Evolutionary conservation across 2,329 filamentous ascomycete species (phyloP), one percentile per base, ranked within the genome.

Genomic region (Fusarium zealandicum): DNA sequence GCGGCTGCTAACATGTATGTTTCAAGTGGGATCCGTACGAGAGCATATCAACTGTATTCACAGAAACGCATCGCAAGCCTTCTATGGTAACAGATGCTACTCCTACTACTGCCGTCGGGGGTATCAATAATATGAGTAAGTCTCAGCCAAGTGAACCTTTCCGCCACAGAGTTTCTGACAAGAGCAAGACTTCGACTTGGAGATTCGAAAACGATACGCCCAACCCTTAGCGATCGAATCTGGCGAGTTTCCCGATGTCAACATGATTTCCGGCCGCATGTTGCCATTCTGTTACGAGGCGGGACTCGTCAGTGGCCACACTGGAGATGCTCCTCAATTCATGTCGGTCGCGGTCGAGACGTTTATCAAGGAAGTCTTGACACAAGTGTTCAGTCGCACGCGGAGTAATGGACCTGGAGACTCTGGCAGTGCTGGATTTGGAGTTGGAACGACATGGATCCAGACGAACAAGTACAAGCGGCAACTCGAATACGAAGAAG

Each of bases 101-200:
- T 20, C 81, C 87, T 22, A 87, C 87, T 22, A 87, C 86, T 68
- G 88, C 88, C n/a, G 88, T 25, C 9, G 22, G 86, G 22, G 89
- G 89, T 16, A 81, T 93, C 38, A 92, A 90, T 63, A 92, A 86
- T 63, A 88, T 93, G 80, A 96, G 89, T 92, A 79, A 70, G 87
- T 75, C 27, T 18, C 27, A 13, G 18, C 10, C 14, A 14, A 9
- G 13, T 18, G 10, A 31, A 33, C 7, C 14, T 27, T 14, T 32
- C 28, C 20, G 32, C 10, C 32, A 16, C 22, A 5, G 18, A 12
- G 14, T 11, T 14, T 33, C 64, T 74, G 47, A 70, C 61, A 17
- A 14, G n/a, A 42, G 36, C 36, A 56, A 88, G 85, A 88, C 64
- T 82, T 85, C 72, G 86, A 89, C 57, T 71, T 88, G 14, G 87